Conservation (phyloP, 2,329 filamentous ascomycete species). For the Periconia macrospinosa region DNA sequence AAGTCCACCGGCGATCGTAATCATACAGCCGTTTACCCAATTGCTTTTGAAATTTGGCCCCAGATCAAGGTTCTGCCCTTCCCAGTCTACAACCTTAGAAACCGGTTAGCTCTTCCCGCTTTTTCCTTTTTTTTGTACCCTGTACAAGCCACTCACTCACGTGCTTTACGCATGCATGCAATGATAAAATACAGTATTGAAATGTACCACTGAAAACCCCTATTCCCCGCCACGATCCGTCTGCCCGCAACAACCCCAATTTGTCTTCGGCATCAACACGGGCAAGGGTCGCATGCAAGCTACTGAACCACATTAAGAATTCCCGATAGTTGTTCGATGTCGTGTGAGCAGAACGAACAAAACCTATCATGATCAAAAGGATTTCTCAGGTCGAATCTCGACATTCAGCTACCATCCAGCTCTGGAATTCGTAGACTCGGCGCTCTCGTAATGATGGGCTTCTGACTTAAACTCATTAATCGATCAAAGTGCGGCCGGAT, state of each 20-base stretch:
- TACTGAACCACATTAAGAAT: too few relatives aligned
- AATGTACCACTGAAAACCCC: not conserved
- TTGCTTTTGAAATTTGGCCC: not conserved
- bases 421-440: constrained; percentile 24
- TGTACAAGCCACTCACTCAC: not conserved
- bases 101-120: not conserved
- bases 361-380: not conserved
- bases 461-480: constrained; percentile 27
- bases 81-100: too few relatives aligned
- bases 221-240: not conserved
- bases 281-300: too few relatives aligned
- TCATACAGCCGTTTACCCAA: not conserved
- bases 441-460: constrained; percentile 21
- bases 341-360: too few relatives aligned
- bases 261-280: not conserved
- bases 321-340: too few relatives aligned
- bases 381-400: not conserved
- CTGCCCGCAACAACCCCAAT: not conserved
- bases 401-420: constrained; percentile 15
- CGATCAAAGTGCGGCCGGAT: constrained; percentile 37
- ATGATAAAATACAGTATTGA: not conserved
- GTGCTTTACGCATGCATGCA: not conserved
- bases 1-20: not conserved
- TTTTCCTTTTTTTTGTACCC: not conserved
- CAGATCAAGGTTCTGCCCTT: not conserved